Evolutionary conservation across 176 grass and related monocot species (phyloP).

Genomic region (Lolium rigidum): DNA sequence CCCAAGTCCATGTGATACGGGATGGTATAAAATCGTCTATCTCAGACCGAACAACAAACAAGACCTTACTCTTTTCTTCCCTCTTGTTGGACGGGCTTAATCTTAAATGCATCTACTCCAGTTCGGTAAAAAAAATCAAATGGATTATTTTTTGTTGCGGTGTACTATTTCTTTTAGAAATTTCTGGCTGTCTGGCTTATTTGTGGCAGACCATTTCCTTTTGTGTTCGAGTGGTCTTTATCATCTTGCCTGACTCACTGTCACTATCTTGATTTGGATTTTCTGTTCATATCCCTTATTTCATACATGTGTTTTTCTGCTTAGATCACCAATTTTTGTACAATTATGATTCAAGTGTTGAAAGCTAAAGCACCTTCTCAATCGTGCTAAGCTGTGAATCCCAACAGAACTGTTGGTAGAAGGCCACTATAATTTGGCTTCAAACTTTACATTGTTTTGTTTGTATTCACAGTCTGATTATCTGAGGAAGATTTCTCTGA

Average conservation of each 20-base stretch:
- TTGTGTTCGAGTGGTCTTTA: not conserved
- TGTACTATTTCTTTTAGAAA: not conserved
- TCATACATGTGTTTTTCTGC: not conserved
- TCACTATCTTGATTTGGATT: not conserved
- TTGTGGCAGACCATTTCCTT: not conserved
- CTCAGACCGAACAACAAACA: not conserved
- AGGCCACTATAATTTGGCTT: not conserved
- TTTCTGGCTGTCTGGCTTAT: not conserved
- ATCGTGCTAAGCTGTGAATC: not conserved
- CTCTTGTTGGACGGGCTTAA: not conserved
- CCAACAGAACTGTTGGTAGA: not conserved
- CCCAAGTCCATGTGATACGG: too few relatives aligned
- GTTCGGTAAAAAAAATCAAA: not conserved
- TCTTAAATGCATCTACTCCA: constrained; percentile 1
- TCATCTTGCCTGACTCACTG: not conserved
- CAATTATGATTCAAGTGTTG: constrained; percentile 41
- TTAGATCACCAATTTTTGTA: not conserved
- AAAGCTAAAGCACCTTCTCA: not conserved
- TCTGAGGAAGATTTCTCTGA: not conserved
- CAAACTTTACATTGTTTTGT: not conserved
- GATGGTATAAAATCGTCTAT: not conserved
- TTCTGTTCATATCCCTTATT: not conserved
- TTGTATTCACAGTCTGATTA: not conserved
- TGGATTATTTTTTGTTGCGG: not conserved
- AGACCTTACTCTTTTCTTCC: not conserved